Evolutionary conservation across 2,329 filamentous ascomycete species (phyloP).

Genomic region (Xylaria polymorpha): DNA sequence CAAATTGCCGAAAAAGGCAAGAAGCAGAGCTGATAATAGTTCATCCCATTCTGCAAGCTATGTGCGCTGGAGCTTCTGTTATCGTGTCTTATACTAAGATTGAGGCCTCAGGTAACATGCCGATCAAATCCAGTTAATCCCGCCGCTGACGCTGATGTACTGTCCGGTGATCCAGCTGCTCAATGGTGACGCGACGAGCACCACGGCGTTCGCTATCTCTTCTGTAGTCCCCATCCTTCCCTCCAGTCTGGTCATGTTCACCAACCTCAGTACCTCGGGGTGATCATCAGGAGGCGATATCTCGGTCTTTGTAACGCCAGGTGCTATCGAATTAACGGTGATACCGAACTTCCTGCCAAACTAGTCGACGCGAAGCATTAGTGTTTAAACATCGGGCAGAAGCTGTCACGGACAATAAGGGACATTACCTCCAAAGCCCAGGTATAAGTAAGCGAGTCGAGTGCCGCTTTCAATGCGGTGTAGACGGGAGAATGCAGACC

Average conservation of each 20-base stretch:
- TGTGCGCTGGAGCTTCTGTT: background rate
- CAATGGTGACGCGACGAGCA: slow-evolving; percentile 37
- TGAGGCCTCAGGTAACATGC: background rate
- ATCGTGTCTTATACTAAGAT: background rate
- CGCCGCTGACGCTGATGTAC: slow-evolving; percentile 33
- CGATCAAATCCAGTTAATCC: slow-evolving; percentile 8
- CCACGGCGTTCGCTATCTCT: slow-evolving; percentile 40
- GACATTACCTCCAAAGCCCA: slow-evolving; percentile 39
- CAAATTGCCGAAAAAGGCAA: background rate
- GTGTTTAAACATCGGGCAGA: slow-evolving; percentile 8
- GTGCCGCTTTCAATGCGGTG: slow-evolving; percentile 36
- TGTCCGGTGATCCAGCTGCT: slow-evolving; percentile 41
- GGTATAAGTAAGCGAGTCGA: slow-evolving; percentile 33
- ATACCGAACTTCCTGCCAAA: slow-evolving; percentile 38
- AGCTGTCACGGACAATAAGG: background rate
- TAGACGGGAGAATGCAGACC: slow-evolving; percentile 31
- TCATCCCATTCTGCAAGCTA: background rate
- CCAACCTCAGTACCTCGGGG: slow-evolving; percentile 25
- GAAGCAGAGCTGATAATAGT: background rate
- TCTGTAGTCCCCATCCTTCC: slow-evolving; percentile 32
- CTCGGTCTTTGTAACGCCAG: slow-evolving; percentile 30
- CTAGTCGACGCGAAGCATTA: slow-evolving; percentile 24
- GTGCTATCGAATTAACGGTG: slow-evolving; percentile 39
- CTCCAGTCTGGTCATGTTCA: slow-evolving; percentile 31
- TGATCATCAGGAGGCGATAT: slow-evolving; percentile 28